Base-by-base conservation (phyloP, 805 yeast genomes). In the Jamesozyma piceae region DNA sequence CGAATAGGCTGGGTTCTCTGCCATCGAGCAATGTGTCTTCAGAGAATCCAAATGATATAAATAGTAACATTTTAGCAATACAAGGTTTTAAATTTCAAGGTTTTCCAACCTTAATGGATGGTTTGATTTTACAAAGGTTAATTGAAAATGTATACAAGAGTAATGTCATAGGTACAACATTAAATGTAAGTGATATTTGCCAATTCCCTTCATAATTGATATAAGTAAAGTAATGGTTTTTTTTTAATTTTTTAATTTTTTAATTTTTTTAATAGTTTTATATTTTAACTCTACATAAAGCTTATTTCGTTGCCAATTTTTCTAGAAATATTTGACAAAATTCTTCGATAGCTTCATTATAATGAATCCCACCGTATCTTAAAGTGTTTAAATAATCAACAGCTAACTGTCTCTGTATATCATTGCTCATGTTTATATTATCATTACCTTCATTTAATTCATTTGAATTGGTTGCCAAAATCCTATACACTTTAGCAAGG, bases 271-370 rank as follows among this genome's bases (percentile, higher is more conserved):
- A 21, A 13, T 3, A 20, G n/a, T n/a, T n/a, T n/a, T n/a, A n/a
- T n/a, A n/a, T n/a, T n/a, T n/a, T n/a, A n/a, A n/a, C n/a, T n/a
- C n/a, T n/a, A n/a, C n/a, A n/a, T n/a, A n/a, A n/a, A 19, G 26
- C 9, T 29, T 19, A 31, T 22, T 18, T 26, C 15, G 20, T 11
- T 17, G 39, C 43, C 31, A 39, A 20, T 27, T 45, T 43, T 14
- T 40, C 41, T 30, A 55, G 42, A 38, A 41, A 47, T 22, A 53
- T 46, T 35, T 53, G 60, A 34, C 80, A 73, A 58, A 81, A 81
- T 46, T 80, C 87, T 55, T 80, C 85, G 13, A 81, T 71, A 17
- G 78, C 63, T 43, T 67, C 76, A 54, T 81, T 81, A 39, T 71
- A 71, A 51, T 80, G 85, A 0, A 69, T 48, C 0, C 89, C 88